Evolutionary conservation across 331 rosid species (phyloP).

Genomic region (Cydonia oblonga): DNA sequence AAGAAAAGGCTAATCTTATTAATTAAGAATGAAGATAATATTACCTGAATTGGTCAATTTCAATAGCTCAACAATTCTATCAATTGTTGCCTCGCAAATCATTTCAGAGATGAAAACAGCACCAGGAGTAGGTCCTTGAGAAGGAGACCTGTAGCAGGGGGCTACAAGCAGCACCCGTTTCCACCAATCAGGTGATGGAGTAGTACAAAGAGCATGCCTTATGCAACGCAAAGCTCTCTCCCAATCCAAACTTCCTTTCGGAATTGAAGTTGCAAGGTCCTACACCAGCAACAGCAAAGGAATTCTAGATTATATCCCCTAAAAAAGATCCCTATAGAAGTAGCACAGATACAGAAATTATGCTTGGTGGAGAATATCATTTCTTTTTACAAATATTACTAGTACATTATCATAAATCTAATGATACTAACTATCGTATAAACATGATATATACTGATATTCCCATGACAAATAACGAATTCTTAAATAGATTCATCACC

Average conservation of each 20-base stretch:
- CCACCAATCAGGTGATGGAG: conserved; percentile 99
- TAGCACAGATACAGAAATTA: background rate
- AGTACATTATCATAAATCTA: background rate
- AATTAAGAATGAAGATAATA: conserved; percentile 10
- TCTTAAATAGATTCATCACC: conserved; percentile 44
- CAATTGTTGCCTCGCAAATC: conserved; percentile 89
- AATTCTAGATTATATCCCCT: conserved; percentile 8
- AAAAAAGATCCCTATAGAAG: background rate
- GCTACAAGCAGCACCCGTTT: conserved; percentile 85
- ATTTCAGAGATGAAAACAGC: conserved; percentile 95
- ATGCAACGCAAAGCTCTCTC: conserved; percentile 95
- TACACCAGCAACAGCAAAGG: conserved; percentile 24
- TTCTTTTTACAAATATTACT: background rate
- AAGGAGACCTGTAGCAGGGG: conserved; percentile 57
- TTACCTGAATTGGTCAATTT: conserved; percentile 91
- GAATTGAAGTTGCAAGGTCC: conserved; percentile 82
- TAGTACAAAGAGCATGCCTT: conserved; percentile 82
- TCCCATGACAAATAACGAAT: conserved; percentile 2
- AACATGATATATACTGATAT: background rate
- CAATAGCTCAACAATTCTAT: conserved; percentile 79
- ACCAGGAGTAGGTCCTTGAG: conserved; percentile 77
- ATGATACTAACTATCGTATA: background rate
- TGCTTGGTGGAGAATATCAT: background rate
- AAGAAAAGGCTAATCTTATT: background rate
- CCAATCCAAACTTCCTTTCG: conserved; percentile 94